A percentile compares a stretch with the other conserved stretches of the same genome.
These are phyloP conservation scores for Piper longum DNA, from an alignment of 164 flowering plant genomes.

Conservation along the genomic window DNA sequence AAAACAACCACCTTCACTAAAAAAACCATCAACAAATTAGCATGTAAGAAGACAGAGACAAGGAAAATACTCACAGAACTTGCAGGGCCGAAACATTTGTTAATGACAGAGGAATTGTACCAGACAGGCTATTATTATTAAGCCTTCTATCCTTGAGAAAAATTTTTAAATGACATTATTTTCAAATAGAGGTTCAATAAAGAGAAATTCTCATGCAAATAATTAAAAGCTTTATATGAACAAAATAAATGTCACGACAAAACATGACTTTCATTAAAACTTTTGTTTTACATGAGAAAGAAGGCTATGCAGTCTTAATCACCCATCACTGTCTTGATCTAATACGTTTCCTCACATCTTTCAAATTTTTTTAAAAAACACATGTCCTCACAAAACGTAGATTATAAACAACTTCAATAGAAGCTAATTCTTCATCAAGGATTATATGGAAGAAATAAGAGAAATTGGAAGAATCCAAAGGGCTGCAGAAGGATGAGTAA, in stretches of 20 bases:
- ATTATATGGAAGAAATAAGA: too few species aligned
- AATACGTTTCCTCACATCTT: too few species aligned
- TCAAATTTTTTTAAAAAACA: too few species aligned
- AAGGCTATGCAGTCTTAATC: too few species aligned
- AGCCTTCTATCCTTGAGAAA: constrained; percentile 54
- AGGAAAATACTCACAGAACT: constrained; percentile 41
- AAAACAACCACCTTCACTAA: constrained; percentile 1
- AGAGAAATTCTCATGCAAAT: too few species aligned
- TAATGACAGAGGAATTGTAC: constrained; percentile 41
- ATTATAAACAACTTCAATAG: too few species aligned
- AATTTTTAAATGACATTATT: constrained; percentile 10
- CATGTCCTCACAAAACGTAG: too few species aligned
- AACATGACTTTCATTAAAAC: neutral
- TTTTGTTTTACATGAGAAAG: neutral
- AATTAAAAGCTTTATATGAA: too few species aligned
- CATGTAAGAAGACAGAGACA: neutral
- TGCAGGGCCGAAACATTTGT: constrained; percentile 35
- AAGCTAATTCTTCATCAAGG: too few species aligned
- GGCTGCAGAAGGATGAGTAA: too few species aligned
- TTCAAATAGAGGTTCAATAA: neutral
- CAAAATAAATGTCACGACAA: neutral
- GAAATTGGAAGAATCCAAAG: too few species aligned
- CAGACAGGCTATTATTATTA: constrained; percentile 51
- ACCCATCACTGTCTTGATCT: too few species aligned
- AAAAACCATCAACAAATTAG: neutral